A percentile compares a stretch with the other conserved stretches of the same genome.
These are phyloP conservation scores for Claviceps arundinis DNA, from an alignment of 2,329 filamentous ascomycete genomes.

Conservation along the genomic window DNA sequence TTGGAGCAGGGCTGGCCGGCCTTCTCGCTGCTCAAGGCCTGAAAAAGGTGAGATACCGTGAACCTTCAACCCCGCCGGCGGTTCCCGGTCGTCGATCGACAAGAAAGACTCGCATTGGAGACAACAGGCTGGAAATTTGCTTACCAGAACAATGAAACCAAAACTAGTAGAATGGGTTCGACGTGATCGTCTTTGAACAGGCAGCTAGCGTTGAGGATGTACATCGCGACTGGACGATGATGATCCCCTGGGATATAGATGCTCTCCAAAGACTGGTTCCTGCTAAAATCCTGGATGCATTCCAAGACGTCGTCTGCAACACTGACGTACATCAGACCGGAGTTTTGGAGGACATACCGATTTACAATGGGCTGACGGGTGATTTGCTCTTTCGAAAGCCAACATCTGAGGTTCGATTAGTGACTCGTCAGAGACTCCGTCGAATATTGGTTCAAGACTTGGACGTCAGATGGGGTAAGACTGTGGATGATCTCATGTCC, in stretches of 20 bases:
- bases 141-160: neutral
- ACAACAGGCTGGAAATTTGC: neutral
- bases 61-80: neutral
- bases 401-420: conserved; percentile 20
- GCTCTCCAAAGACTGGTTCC: conserved; percentile 21
- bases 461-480: conserved; percentile 20
- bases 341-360: conserved; percentile 19
- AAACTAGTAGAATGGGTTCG: conserved; percentile 17
- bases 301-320: conserved; percentile 21
- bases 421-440: conserved; percentile 21
- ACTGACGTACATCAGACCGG: conserved; percentile 12
- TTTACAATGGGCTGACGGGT: conserved; percentile 22
- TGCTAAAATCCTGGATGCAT: conserved; percentile 14
- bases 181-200: conserved; percentile 19
- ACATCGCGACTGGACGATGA: conserved; percentile 25
- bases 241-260: conserved; percentile 26
- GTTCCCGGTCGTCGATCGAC: neutral
- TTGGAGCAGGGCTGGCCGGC: conserved; percentile 25
- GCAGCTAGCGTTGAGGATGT: conserved; percentile 17
- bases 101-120: neutral
- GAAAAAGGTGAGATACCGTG: conserved; percentile 15
- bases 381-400: conserved; percentile 21
- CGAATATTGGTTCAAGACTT: conserved; percentile 18
- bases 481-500: conserved; percentile 6
- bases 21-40: conserved; percentile 24